Conservation (phyloP, 345 rosid species). For the Salix caprea region DNA sequence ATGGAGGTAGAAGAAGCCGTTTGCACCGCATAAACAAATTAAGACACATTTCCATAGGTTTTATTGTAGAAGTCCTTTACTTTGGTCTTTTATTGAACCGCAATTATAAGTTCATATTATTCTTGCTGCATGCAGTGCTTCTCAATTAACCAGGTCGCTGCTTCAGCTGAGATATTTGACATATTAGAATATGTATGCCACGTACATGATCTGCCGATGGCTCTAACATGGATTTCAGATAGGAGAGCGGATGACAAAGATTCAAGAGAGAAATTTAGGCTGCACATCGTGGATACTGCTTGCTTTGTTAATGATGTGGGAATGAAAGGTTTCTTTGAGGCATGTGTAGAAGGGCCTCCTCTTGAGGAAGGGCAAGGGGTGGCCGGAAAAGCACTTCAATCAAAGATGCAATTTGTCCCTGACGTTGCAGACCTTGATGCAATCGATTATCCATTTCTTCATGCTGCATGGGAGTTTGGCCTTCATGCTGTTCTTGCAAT, state of each 20-base stretch:
- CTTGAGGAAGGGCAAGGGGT: slow-evolving; percentile 1
- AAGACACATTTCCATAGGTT: no score
- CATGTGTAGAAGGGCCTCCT: neutral
- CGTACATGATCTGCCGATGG: neutral
- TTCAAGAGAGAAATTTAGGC: neutral
- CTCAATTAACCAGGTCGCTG: neutral
- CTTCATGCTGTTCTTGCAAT: neutral
- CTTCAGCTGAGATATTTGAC: neutral
- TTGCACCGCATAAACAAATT: no score
- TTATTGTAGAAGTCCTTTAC: no score
- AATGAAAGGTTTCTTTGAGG: neutral
- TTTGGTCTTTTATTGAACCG: no score
- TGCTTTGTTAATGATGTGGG: neutral
- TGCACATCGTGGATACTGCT: neutral
- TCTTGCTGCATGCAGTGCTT: no score
- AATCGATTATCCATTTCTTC: neutral
- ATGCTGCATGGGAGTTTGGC: neutral
- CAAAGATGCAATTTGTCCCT: neutral
- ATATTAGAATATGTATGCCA: neutral
- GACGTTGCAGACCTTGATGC: neutral
- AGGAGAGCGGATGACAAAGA: neutral
- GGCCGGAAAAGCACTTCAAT: neutral
- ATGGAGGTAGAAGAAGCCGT: no score
- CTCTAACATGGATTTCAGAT: neutral
- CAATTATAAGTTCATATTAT: no score